Conservation (phyloP, 2,329 filamentous ascomycete genomes). For the Zymoseptoria ardabiliae region DNA sequence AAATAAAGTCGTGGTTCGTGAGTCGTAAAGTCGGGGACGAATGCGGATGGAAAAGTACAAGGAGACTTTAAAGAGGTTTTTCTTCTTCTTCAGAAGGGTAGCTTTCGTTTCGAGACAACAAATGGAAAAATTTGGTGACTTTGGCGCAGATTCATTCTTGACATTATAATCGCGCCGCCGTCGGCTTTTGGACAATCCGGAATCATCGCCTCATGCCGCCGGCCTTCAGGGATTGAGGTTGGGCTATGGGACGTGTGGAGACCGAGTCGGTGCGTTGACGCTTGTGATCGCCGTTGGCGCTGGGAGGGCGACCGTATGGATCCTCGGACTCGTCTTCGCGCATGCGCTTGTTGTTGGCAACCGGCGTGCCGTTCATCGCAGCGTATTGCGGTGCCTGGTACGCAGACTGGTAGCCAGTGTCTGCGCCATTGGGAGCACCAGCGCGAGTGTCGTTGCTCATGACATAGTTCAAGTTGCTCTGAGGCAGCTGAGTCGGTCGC, state of each 20-base stretch:
- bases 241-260: slow-evolving; percentile 22
- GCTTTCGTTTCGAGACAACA: slow-evolving; percentile 1
- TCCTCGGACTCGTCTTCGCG: slow-evolving; percentile 60
- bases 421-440: slow-evolving; percentile 44
- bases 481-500: slow-evolving; percentile 55
- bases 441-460: slow-evolving; percentile 62
- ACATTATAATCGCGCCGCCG: slow-evolving; percentile 10
- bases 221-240: slow-evolving; percentile 28
- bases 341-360: slow-evolving; percentile 50
- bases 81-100: background rate
- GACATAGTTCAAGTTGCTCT: slow-evolving; percentile 81
- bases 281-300: slow-evolving; percentile 59
- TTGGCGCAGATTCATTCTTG: background rate
- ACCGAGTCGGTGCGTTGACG: slow-evolving; percentile 61
- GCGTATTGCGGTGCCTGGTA: slow-evolving; percentile 45
- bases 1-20: slow-evolving; percentile 25
- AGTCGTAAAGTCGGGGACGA: slow-evolving; percentile 25
- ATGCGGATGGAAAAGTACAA: slow-evolving; percentile 13
- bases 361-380: slow-evolving; percentile 57
- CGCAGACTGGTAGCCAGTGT: slow-evolving; percentile 63
- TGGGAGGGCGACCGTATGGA: slow-evolving; percentile 57
- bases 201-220: slow-evolving; percentile 24
- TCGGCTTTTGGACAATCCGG: slow-evolving; percentile 7
- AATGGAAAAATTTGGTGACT: slow-evolving; percentile 9
- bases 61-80: slow-evolving; percentile 1